phyloP scores from a whole-genome alignment of 2,329 filamentous ascomycete genomes.

The Piedraia hortae region DNA sequence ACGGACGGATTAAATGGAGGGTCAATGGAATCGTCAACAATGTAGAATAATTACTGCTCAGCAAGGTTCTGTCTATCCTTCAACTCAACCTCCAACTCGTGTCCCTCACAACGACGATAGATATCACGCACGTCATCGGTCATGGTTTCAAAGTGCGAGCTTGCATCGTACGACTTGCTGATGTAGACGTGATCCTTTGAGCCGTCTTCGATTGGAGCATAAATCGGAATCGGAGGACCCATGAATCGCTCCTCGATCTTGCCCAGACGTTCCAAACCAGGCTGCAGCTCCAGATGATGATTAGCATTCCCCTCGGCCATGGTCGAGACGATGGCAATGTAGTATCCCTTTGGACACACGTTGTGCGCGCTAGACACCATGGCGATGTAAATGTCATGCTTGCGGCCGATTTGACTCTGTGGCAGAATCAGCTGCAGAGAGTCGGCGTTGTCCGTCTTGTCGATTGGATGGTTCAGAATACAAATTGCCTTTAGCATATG shows the following conservation, averaged over 20 bases:
- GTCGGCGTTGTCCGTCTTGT: conserved; percentile 68
- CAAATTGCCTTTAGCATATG: conserved; percentile 92
- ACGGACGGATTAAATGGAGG: no score
- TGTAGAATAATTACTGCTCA: conserved; percentile 33
- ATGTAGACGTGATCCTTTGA: conserved; percentile 80
- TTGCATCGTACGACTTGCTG: conserved; percentile 95
- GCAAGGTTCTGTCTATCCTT: conserved; percentile 51
- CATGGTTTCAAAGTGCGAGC: conserved; percentile 87
- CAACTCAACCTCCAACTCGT: conserved; percentile 69
- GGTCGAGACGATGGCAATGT: conserved; percentile 92
- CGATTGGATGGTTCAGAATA: conserved; percentile 81
- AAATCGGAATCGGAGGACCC: conserved; percentile 74
- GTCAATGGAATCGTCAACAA: no score
- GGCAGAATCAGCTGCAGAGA: conserved; percentile 91
- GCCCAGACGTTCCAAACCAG: conserved; percentile 75
- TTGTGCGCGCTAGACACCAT: conserved; percentile 90
- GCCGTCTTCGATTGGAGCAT: conserved; percentile 67
- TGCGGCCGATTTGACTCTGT: conserved; percentile 85
- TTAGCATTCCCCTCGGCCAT: conserved; percentile 80
- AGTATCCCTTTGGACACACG: conserved; percentile 96
- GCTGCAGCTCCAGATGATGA: conserved; percentile 83
- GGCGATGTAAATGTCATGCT: conserved; percentile 94
- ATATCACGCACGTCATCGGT: conserved; percentile 89
- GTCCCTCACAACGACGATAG: conserved; percentile 55
- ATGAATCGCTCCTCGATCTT: conserved; percentile 93